Conservation (phyloP, 768 basidiomycete genomes). For the Pulveroboletus sp. region DNA sequence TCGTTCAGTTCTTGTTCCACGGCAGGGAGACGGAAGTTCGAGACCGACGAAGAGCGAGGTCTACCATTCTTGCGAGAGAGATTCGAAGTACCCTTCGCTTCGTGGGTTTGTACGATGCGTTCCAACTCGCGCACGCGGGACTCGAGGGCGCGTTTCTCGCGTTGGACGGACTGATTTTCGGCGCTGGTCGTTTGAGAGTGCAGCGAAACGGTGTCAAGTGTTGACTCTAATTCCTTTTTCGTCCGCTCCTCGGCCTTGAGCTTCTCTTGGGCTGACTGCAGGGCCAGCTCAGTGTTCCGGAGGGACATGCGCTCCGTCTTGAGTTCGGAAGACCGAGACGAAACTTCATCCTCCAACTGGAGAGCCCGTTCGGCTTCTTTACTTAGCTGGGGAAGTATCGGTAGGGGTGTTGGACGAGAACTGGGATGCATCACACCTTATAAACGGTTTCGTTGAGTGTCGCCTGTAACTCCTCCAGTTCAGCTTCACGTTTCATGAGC, state of each 20-base stretch:
- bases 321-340: conserved; percentile 50
- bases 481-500: conserved; percentile 35
- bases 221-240: conserved; percentile 51
- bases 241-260: conserved; percentile 49
- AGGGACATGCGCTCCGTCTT: conserved; percentile 49
- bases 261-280: conserved; percentile 46
- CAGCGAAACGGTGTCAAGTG: conserved; percentile 51
- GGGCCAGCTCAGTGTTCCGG: conserved; percentile 49
- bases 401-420: background rate
- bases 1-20: conserved; percentile 58
- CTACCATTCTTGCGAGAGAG: conserved; percentile 37
- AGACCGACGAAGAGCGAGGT: conserved; percentile 57
- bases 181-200: conserved; percentile 45
- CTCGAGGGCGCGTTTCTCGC: conserved; percentile 56
- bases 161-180: conserved; percentile 45
- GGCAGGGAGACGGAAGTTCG: conserved; percentile 44
- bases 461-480: conserved; percentile 32
- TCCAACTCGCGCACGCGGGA: conserved; percentile 58
- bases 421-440: conserved; percentile 29
- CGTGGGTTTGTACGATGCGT: conserved; percentile 34
- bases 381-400: conserved; percentile 42
- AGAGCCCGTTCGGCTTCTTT: conserved; percentile 54
- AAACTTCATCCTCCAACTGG: conserved; percentile 49
- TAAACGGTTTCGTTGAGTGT: conserved; percentile 35
- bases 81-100: conserved; percentile 31